Base-by-base conservation (phyloP, 2,329 filamentous ascomycete species). In the Curvularia sp. region DNA sequence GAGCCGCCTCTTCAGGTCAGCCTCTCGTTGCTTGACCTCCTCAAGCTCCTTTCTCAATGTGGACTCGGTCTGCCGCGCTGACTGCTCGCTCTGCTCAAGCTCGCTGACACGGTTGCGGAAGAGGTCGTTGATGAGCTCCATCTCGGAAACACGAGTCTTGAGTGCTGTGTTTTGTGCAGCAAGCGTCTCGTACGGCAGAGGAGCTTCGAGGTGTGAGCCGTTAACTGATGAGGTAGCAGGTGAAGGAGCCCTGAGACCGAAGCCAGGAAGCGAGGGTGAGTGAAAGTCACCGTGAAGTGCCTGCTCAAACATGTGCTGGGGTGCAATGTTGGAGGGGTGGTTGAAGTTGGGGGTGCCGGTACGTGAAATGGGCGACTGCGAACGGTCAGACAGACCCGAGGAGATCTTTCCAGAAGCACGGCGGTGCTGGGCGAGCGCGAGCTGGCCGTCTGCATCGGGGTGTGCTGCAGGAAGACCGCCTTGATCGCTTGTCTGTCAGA, bases 131-230 rank as follows among this genome's bases (percentile, higher is more conserved):
- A 99, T 97, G 51, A 99, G 86, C 75, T 99, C 95, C 23, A 99
- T 84, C 77, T 99, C 95, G 68, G 89, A 95, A 32, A 99, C 94
- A 41, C 95, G 89, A 0, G 95, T 99, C 80, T 96, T 96, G n/a
- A 98, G 83, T 49, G 88, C 89, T 5, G 91, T 91, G 76, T 96
- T 97, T 61, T 89, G 86, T 1, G 89, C 89, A 51, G 92, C 82
- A 23, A 96, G 84, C 60, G 91, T 88, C 72, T 97, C 91, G 75
- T 92, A 92, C 3, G 89, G 89, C 72, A 92, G 89, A 0, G 90
- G 87, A 4, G 86, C 82, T 57, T 93, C 91, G 55, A 88, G 81
- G 63, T 87, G 84, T 47, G 89, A 88, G 49, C 80, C 81, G 61
- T 87, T 85, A 57, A 84, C 68, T 70, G 87, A 79, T 70, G 88